A percentile compares a stretch with the other conserved stretches of the same genome.
Conservation (phyloP, 2,329 filamentous ascomycete genomes). For the Xylariaceae sp. region DNA sequence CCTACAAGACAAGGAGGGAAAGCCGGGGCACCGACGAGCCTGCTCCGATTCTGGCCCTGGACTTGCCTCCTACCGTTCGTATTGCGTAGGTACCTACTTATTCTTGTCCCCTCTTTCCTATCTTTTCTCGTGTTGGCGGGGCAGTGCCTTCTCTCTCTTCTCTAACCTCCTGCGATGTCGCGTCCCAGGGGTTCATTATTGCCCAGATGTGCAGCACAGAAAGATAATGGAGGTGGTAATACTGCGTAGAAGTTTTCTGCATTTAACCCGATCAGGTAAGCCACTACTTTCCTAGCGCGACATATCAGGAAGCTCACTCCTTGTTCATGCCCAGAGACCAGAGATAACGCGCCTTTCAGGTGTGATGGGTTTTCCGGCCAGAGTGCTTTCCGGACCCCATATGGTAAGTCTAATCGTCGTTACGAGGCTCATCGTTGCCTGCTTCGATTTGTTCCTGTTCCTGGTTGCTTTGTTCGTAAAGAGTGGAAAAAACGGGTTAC, state of each 20-base stretch:
- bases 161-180: not conserved
- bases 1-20: too few relatives aligned
- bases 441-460: too few relatives aligned
- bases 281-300: not conserved
- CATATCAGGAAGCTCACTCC: not conserved
- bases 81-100: constrained; percentile 3
- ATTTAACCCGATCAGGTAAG: constrained; percentile 9
- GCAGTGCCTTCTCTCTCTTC: constrained; percentile 1
- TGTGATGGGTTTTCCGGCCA: not conserved
- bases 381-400: not conserved
- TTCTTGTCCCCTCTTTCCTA: constrained; percentile 13
- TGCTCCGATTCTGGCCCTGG: not conserved
- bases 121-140: constrained; percentile 17
- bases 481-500: not conserved
- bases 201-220: not conserved
- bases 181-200: not conserved
- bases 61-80: not conserved
- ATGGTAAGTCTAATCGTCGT: not conserved
- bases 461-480: not conserved
- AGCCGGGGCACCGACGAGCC: too few relatives aligned
- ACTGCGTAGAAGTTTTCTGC: not conserved
- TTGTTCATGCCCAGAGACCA: not conserved
- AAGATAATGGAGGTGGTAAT: not conserved
- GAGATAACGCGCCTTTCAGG: not conserved
- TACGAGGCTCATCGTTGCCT: too few relatives aligned